phyloP scores from a whole-genome alignment of 371 early-diverging fungal genomes.

The Basidiobolus meristosporus region DNA sequence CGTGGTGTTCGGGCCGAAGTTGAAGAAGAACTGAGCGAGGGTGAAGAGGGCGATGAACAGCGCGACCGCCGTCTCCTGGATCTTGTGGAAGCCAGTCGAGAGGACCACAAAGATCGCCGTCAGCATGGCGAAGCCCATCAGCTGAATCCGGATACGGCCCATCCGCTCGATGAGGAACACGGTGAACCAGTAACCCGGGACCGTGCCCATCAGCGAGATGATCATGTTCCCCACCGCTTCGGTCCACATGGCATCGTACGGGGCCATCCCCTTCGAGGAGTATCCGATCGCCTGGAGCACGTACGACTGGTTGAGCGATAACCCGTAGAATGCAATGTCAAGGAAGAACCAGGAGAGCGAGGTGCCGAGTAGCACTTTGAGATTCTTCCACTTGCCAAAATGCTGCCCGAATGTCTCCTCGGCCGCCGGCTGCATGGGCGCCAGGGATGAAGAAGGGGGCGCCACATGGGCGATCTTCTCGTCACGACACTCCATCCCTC shows the following conservation, averaged over 20 bases:
- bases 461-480: too few relatives aligned
- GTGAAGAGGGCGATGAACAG: too few relatives aligned
- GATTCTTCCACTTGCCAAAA: conserved; percentile 59
- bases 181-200: conserved; percentile 51
- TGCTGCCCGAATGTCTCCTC: conserved; percentile 26
- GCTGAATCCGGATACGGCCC: conserved; percentile 58
- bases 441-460: too few relatives aligned
- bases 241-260: conserved; percentile 12
- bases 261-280: conserved; percentile 3
- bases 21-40: too few relatives aligned
- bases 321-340: conserved; percentile 77
- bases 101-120: too few relatives aligned
- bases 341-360: conserved; percentile 67
- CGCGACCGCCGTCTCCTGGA: too few relatives aligned
- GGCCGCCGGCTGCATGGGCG: too few relatives aligned
- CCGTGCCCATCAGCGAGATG: conserved; percentile 27
- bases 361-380: conserved; percentile 56
- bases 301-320: conserved; percentile 57
- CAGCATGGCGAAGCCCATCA: conserved; percentile 44
- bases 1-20: too few relatives aligned
- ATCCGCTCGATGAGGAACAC: conserved; percentile 45
- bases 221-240: too few relatives aligned
- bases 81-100: too few relatives aligned
- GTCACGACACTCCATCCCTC: too few relatives aligned
- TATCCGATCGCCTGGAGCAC: conserved; percentile 32